Base-by-base conservation (phyloP, 2,329 filamentous ascomycete genomes). In the Neoascochyta sp. region DNA sequence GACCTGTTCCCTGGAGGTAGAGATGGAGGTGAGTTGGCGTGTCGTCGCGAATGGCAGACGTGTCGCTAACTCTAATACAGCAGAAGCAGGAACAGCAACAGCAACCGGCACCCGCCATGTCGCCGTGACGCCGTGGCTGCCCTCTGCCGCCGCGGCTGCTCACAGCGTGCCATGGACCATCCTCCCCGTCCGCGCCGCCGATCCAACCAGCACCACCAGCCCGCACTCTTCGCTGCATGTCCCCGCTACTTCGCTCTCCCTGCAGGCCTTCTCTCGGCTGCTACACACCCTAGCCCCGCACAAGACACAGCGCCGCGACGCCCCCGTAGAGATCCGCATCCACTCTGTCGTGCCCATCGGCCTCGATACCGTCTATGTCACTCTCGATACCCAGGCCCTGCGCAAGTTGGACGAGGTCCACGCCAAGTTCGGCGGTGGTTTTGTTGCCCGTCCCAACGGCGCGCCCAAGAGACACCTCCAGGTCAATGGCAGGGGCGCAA, bases 361-460 rank as follows among this genome's bases (percentile, higher is more conserved):
- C 2, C 68, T 96, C 15, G 86, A 95, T 39, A 86, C 85, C 0
- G 76, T 96, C 10, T 95, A 87, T 57, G 86, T 96, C 35, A 87
- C 78, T 27, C 71, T 95, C 5, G 88, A 95, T 55, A 83, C 80
- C 27, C 82, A 92, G 34, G 74, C 90, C 5, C 76, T 92, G 22
- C 80, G 80, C 44, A 81, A 85, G 51, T 68, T 94, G 24, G 86
- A 95, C 53, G 81, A 88, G 57, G 81, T 88, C 25, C 85, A 94
- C 57, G 83, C 78, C 27, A 87, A 78, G 26, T 94, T 94, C 60
- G 87, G 83, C 43, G 78, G 79, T 27, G 76, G 78, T 3, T 78
- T 77, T 30, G 44, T 47, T 7, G 36, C 47, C 4, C 50, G 43
- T n/a, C 23, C 50, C 33, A 67, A 62, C 31, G 62, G 60, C 14